Evolutionary conservation across 495 filamentous ascomycete genomes (phyloP), one percentile per base, ranked within the genome.

Genomic region (Tetracladium marchalianum): DNA sequence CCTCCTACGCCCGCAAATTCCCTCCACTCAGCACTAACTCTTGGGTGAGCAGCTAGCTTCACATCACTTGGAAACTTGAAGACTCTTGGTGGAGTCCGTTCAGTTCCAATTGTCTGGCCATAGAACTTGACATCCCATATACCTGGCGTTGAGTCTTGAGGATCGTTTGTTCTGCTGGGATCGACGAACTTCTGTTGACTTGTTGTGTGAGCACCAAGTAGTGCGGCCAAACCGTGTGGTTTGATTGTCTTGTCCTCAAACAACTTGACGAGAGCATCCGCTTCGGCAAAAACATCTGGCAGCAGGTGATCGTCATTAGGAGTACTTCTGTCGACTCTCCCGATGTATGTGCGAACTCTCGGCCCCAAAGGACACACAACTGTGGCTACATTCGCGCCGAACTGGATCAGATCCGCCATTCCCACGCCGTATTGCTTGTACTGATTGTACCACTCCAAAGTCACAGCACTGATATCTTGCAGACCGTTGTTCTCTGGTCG

Each of bases 151-250:
- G 39, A 54, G 46, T 72, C 68, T 49, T 70, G 68, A 2, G 71
- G 54, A 35, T 62, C 62, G 17, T 52, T 53, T 16, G 47, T 37
- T 15, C 59, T 54, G 17, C 57, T 41, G 2, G 59, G 37, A 52
- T 76, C 59, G 24, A 70, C 63, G 49, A 67, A 69, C 19, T 55
- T 62, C 50, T 76, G 71, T 46, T 62, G 63, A 37, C 59, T 58
- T 11, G 61, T 61, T 5, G 68, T 68, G 55, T 77, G 73, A 0
- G 73, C 70, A 19, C 73, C 73, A 1, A 77, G 54, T 5, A 77
- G 60, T 0, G 72, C 71, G 0, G 67, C 67, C 1, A 75, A 59
- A 37, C 65, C 68, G 31, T 55, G 52, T 5, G 69, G 47, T 18
- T 61, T 55, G 51, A 77, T 69, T 0, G 72, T 74, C 60, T 76